phyloP scores from a whole-genome alignment of 2,329 filamentous ascomycete genomes.

The Cephalotrichum gorgonifer region DNA sequence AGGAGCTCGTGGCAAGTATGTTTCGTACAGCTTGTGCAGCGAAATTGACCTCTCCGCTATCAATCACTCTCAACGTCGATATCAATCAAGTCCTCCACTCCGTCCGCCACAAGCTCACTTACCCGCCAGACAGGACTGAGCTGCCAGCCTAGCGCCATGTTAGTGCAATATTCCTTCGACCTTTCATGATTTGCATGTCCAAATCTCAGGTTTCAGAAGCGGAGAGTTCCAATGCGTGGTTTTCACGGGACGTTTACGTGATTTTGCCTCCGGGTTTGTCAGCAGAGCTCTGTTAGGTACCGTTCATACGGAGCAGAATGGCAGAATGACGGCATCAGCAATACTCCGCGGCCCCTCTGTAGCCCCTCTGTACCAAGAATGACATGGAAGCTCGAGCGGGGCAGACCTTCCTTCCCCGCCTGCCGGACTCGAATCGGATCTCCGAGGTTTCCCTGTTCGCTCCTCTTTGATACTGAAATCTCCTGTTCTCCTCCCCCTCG shows the following conservation, averaged over 20 bases:
- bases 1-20: too few relatives aligned
- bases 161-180: too few relatives aligned
- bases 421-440: constrained; percentile 6
- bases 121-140: too few relatives aligned
- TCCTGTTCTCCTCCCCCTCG: constrained; percentile 1
- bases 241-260: background rate
- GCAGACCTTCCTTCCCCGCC: constrained; percentile 4
- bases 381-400: constrained; percentile 6
- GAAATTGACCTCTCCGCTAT: too few relatives aligned
- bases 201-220: background rate
- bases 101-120: too few relatives aligned
- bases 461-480: constrained; percentile 3
- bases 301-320: too few relatives aligned
- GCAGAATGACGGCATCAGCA: background rate
- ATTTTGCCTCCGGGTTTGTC: background rate
- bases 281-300: background rate
- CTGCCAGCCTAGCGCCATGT: too few relatives aligned
- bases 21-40: too few relatives aligned
- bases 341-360: too few relatives aligned
- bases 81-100: too few relatives aligned
- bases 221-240: background rate
- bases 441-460: constrained; percentile 2
- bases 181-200: too few relatives aligned
- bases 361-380: background rate
- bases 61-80: too few relatives aligned